These are phyloP conservation scores for Metschnikowia corniflorae DNA, from an alignment of 805 yeast species.

Conservation along the genomic window DNA sequence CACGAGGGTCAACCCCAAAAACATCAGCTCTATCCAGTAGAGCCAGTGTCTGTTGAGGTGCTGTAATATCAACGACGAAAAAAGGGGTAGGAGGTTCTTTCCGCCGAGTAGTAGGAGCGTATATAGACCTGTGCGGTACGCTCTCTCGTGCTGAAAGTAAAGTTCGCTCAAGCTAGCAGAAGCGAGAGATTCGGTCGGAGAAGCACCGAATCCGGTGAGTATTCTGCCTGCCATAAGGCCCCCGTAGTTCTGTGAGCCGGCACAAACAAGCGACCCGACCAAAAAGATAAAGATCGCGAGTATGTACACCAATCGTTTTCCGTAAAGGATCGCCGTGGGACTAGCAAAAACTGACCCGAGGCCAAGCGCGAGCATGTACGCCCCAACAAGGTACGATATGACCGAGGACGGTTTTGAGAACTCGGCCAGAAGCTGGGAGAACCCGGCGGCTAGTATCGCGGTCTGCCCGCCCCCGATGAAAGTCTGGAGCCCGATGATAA, in stretches of 20 bases:
- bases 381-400: slow-evolving; percentile 55
- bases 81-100: slow-evolving; percentile 55
- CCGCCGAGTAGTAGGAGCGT: slow-evolving; percentile 59
- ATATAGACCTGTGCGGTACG: slow-evolving; percentile 55
- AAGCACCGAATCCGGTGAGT: slow-evolving; percentile 55
- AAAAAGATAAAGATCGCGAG: slow-evolving; percentile 46
- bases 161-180: slow-evolving; percentile 60
- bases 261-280: slow-evolving; percentile 54
- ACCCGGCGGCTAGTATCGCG: slow-evolving; percentile 57
- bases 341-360: slow-evolving; percentile 56
- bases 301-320: slow-evolving; percentile 55
- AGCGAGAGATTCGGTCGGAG: slow-evolving; percentile 60
- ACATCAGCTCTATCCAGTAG: slow-evolving; percentile 55
- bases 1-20: slow-evolving; percentile 44
- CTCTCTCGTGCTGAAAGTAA: slow-evolving; percentile 58
- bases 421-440: slow-evolving; percentile 38
- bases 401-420: slow-evolving; percentile 40
- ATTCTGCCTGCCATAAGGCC: slow-evolving; percentile 56
- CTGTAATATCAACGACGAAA: slow-evolving; percentile 51
- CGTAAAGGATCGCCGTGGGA: slow-evolving; percentile 54
- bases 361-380: slow-evolving; percentile 55
- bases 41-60: slow-evolving; percentile 55
- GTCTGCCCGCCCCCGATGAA: slow-evolving; percentile 62
- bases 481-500: slow-evolving; percentile 53
- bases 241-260: slow-evolving; percentile 45